These are phyloP conservation scores for Euphrasia confusa DNA, from an alignment of 257 asterid species.

Conservation along the genomic window DNA sequence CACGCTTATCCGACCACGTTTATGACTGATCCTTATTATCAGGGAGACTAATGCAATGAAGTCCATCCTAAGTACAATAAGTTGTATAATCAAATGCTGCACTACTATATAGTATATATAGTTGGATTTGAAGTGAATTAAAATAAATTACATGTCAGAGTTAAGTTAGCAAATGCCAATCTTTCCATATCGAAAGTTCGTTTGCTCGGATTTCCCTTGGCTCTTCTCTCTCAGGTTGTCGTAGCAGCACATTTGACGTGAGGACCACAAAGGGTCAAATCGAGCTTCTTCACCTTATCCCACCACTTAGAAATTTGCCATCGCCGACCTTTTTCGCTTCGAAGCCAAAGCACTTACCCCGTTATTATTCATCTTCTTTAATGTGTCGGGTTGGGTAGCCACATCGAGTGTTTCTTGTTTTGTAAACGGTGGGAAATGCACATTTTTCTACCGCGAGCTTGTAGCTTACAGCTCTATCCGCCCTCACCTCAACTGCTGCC, in stretches of 20 bases:
- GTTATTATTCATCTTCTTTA: too few relatives aligned
- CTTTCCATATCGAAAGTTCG: constrained; percentile 11
- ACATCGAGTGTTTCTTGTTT: too few relatives aligned
- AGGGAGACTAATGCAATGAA: background rate
- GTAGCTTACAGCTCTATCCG: too few relatives aligned
- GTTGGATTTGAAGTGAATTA: too few relatives aligned
- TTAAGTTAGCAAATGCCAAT: constrained; percentile 17
- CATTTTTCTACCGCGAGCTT: too few relatives aligned
- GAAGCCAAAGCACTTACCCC: constrained; percentile 32
- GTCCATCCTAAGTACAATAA: too few relatives aligned
- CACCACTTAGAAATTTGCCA: constrained; percentile 39
- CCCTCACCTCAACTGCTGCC: too few relatives aligned
- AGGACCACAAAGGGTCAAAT: constrained; percentile 63
- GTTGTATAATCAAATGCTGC: too few relatives aligned
- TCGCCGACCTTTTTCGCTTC: constrained; percentile 29
- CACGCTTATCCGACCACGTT: constrained; percentile 28
- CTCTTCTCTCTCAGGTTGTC: constrained; percentile 20
- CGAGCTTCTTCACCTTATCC: constrained; percentile 74
- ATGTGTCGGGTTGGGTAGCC: too few relatives aligned
- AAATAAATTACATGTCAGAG: too few relatives aligned
- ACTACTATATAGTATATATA: too few relatives aligned
- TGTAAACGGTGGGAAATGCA: too few relatives aligned
- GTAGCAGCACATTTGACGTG: constrained; percentile 34
- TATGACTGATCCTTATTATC: constrained; percentile 16
- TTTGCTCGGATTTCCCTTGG: background rate